Base-by-base conservation (phyloP, 2,329 filamentous ascomycete species). In the Colletotrichum coccodes region DNA sequence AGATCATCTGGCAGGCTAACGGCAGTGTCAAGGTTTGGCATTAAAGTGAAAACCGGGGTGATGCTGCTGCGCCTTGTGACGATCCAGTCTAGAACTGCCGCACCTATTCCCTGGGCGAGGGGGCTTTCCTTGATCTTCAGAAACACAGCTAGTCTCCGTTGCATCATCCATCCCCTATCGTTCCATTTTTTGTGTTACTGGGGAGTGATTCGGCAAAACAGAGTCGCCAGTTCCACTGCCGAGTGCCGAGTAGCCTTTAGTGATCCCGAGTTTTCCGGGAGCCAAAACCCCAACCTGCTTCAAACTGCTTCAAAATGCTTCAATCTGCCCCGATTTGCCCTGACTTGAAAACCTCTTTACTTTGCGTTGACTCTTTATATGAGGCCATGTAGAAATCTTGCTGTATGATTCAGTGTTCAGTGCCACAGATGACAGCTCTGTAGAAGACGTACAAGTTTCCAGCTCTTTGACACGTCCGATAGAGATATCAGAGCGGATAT, bases 1-100 rank as follows among this genome's bases (percentile, higher is more conserved):
- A 6, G 26, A 28, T 30, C 36, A 34, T 36, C 38, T 30, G 18
- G 23, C 7, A 14, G 26, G 32, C 9, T 26, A 38, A 44, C 32
- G 52, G 61, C 53, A n/a, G 12, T n/a, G 40, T 6, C 8, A 16
- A 21, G 23, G 38, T 58, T 49, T 34, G 53, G 61, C 54, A 68
- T 66, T 28, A 47, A 60, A 28, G 18, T 26, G 26, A 65, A 40
- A 21, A 21, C 28, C 4, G 23, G 66, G 62, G 46, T 26, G 36
- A 18, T 60, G 42, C 26, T 44, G 66, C 61, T 69, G 61, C 61
- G 66, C 49, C 56, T 40, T 60, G 28, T 23, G 61, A 18, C 42
- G 54, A 69, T 50, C 54, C 34, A 50, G 56, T 60, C 66, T 44
- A 34, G 61, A 57, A 60, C 34, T 32, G 42, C 42, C 56, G 56